Conservation (phyloP, 345 rosid genomes). For the Aquilaria sinensis region DNA sequence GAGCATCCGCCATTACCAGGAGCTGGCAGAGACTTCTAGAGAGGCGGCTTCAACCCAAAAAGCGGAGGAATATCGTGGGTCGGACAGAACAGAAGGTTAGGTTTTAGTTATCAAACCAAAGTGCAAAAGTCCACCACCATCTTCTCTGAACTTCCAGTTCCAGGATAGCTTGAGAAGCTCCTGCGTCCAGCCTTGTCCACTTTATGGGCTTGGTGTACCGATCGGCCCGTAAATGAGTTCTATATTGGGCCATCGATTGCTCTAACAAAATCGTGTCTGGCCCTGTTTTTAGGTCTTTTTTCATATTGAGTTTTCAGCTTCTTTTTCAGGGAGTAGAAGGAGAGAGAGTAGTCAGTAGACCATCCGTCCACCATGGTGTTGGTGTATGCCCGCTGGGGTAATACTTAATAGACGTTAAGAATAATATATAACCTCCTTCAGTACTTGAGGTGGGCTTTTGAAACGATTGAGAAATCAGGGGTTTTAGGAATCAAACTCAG, state of each 20-base stretch:
- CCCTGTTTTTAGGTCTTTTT: too few relatives aligned
- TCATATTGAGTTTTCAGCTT: too few relatives aligned
- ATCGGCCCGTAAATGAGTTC: not conserved
- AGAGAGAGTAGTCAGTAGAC: too few relatives aligned
- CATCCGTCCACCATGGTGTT: too few relatives aligned
- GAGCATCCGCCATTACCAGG: conserved; percentile 66
- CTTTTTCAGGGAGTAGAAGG: too few relatives aligned
- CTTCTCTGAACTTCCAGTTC: not conserved
- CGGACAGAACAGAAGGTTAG: conserved; percentile 10
- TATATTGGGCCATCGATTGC: not conserved
- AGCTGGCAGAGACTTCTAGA: conserved; percentile 17
- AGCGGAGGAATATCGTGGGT: not conserved
- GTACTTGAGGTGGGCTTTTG: too few relatives aligned
- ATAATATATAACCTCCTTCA: too few relatives aligned
- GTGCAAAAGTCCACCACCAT: not conserved
- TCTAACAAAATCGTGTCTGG: not conserved
- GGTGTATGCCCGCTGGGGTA: too few relatives aligned
- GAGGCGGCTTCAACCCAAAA: conserved; percentile 14
- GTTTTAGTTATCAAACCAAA: not conserved
- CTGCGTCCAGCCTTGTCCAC: not conserved
- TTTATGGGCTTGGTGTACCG: not conserved
- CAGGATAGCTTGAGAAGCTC: not conserved
- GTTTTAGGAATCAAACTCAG: too few relatives aligned
- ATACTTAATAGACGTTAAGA: too few relatives aligned
- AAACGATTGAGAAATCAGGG: too few relatives aligned